Percentiles rank a stretch among this genome's conserved stretches.
These are phyloP conservation scores for Fusarium sp. DNA, from an alignment of 2,329 filamentous ascomycete genomes.

Conservation along the genomic window DNA sequence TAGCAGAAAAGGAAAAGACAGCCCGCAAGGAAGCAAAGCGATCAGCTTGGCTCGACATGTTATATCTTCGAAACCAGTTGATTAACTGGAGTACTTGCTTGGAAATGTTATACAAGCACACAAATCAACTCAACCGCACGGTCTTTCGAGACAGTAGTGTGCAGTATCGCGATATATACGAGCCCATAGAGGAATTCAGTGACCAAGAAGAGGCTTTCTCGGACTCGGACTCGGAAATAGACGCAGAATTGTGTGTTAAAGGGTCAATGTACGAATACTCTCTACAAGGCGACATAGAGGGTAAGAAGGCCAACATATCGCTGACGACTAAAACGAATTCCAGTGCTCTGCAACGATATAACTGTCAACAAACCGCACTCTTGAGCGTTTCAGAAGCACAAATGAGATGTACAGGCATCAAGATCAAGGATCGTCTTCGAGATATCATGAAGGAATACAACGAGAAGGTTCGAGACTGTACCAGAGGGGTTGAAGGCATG, in stretches of 20 bases:
- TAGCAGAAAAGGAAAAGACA: not conserved
- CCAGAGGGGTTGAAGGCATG: constrained; percentile 24
- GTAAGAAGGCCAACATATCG: not conserved
- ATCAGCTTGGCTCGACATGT: constrained; percentile 11
- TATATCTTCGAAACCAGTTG: constrained; percentile 13
- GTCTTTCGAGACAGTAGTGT: not conserved
- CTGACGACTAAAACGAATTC: not conserved
- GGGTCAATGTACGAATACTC: not conserved
- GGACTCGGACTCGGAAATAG: not conserved
- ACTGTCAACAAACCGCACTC: not conserved
- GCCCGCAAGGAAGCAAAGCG: constrained; percentile 3
- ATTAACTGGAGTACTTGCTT: constrained; percentile 7
- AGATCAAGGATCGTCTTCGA: not conserved
- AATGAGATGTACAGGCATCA: not conserved
- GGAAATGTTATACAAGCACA: not conserved
- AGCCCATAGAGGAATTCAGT: not conserved
- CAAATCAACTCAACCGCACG: not conserved
- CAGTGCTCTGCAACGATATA: not conserved
- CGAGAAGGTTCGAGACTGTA: constrained; percentile 23
- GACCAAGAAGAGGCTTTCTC: not conserved
- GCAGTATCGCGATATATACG: not conserved
- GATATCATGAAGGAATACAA: constrained; percentile 27
- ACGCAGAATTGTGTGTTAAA: not conserved
- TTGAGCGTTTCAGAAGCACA: not conserved
- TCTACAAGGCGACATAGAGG: not conserved